Percentiles rank a stretch among this genome's conserved stretches.
Evolutionary conservation across 148 eudicot species (phyloP).

Genomic region (Camellia sinensis): DNA sequence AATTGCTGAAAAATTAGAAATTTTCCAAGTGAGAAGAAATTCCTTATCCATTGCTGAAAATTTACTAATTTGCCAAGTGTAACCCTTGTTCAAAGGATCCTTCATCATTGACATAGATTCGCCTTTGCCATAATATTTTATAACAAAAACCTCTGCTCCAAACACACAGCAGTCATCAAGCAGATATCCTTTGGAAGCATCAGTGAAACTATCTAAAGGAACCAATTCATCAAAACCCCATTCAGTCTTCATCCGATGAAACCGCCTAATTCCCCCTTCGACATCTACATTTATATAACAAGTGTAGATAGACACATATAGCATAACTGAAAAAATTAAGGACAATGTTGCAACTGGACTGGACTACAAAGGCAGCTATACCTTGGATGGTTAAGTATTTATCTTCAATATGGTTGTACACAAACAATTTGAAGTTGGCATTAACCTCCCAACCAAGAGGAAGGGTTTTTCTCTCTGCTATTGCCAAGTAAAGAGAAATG

Average conservation of each 20-base stretch:
- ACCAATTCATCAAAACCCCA: neutral
- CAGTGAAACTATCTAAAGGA: neutral
- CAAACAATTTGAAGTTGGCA: too few relatives aligned
- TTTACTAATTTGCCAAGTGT: neutral
- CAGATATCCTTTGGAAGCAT: neutral
- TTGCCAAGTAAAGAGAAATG: too few relatives aligned
- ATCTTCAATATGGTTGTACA: too few relatives aligned
- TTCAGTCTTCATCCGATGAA: neutral
- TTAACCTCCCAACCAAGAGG: too few relatives aligned
- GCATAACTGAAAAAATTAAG: too few relatives aligned
- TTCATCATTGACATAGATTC: neutral
- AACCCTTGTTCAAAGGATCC: neutral
- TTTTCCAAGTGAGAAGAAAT: neutral
- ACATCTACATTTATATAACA: too few relatives aligned
- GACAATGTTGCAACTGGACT: too few relatives aligned
- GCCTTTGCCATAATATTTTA: neutral
- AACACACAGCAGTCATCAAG: neutral
- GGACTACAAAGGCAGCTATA: too few relatives aligned
- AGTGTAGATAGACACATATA: neutral
- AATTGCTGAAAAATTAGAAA: too few relatives aligned
- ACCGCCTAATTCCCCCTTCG: too few relatives aligned
- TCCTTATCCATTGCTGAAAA: neutral
- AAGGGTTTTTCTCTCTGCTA: neutral
- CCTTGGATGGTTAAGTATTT: too few relatives aligned
- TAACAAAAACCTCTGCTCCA: neutral